Percentiles rank a stretch among this genome's conserved stretches.
Evolutionary conservation across 2,329 filamentous ascomycete genomes (phyloP).

Genomic region (Rutstroemia sp.): DNA sequence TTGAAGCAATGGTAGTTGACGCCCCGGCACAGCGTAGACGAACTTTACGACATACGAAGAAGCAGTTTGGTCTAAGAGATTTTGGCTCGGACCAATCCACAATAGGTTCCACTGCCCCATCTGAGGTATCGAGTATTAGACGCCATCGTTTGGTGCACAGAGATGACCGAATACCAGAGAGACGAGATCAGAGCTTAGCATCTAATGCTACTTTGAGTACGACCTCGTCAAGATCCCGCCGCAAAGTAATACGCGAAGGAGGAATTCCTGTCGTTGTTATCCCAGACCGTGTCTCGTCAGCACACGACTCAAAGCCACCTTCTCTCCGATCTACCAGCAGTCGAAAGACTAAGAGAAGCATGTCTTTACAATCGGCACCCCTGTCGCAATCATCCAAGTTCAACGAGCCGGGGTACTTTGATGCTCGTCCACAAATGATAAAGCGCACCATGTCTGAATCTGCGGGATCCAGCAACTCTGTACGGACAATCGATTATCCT

Average conservation of each 20-base stretch:
- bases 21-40: constrained; percentile 39
- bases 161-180: constrained; percentile 19
- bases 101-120: constrained; percentile 36
- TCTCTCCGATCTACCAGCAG: constrained; percentile 59
- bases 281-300: constrained; percentile 45
- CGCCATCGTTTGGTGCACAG: constrained; percentile 22
- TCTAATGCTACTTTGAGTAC: constrained; percentile 44
- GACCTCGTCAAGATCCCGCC: constrained; percentile 44
- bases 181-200: constrained; percentile 33
- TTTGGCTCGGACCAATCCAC: constrained; percentile 30
- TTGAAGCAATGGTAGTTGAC: constrained; percentile 52
- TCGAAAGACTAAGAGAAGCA: constrained; percentile 44
- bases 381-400: constrained; percentile 35
- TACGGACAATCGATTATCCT: constrained; percentile 53
- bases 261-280: constrained; percentile 57
- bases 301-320: constrained; percentile 41
- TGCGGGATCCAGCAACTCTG: constrained; percentile 23
- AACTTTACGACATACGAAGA: constrained; percentile 55
- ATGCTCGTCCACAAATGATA: constrained; percentile 28
- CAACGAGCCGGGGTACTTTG: constrained; percentile 39
- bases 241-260: constrained; percentile 51
- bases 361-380: constrained; percentile 43
- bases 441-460: constrained; percentile 27
- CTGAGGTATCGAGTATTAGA: constrained; percentile 27
- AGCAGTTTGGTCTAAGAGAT: constrained; percentile 44